Evolutionary conservation across 2,329 filamentous ascomycete species (phyloP), one percentile per base, ranked within the genome.

Genomic region (Zasmidium citrigriseum): DNA sequence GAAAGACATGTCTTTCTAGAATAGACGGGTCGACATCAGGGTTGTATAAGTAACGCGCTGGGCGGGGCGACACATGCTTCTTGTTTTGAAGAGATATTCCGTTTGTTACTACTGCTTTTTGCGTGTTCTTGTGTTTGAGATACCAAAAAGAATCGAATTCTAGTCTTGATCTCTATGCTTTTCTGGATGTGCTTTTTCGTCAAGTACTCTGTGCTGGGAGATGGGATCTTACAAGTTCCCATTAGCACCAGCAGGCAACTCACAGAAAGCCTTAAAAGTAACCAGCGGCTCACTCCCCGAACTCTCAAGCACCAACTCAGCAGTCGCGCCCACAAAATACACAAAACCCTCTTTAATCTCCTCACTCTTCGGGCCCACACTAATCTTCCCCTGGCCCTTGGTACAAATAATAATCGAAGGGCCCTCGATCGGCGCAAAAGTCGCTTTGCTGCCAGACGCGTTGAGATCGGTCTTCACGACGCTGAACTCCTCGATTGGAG

Each of bases 371-470:
- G 89, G 84, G 0, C 93, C 93, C 0, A 98, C 91, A 4, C 86
- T 88, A 62, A 99, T 93, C 67, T 82, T 91, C 20, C 95, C 95
- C 63, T 83, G 83, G 12, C 95, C 95, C 46, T 82, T 80, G 0
- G 93, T 98, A 77, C 92, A 96, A 61, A 99, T 95, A 64, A 98
- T 76, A 67, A 99, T 92, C 73, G 92, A 96, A 0, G 95, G 95
- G 0, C 95, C 95, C 5, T 89, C 86, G 50, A 99, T 85, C 0
- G 86, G 83, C 62, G 96, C 93, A 68, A 99, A 96, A 0, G 90
- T 96, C 0, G 86, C 91, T 76, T 96, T 96, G 25, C 90, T 86
- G 2, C 87, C 89, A 0, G 81, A 75, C 46, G 77, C 80, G 65
- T 88, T 89, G 34, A 99, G 80, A 11, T 89, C 84, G 0, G 90